These are phyloP conservation scores for Tuber brumale DNA, from an alignment of 495 filamentous ascomycete species.

Conservation along the genomic window DNA sequence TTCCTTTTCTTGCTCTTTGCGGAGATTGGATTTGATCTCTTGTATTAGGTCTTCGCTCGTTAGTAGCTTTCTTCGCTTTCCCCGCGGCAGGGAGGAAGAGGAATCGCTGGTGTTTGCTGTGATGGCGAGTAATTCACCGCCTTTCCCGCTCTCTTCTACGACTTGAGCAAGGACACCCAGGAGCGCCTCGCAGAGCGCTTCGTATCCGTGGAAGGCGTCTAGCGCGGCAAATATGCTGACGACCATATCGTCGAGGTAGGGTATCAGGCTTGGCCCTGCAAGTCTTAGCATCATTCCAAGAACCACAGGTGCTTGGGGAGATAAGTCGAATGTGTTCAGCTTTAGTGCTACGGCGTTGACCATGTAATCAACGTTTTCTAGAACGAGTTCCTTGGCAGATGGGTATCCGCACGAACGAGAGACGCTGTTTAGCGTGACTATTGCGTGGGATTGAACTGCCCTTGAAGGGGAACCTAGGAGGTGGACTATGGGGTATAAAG, in stretches of 20 bases:
- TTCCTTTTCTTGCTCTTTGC: background rate
- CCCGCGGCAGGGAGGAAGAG: background rate
- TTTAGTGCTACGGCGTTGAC: slow-evolving; percentile 85
- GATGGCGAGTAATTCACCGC: slow-evolving; percentile 53
- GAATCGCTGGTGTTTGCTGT: slow-evolving; percentile 31
- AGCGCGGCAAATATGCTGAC: slow-evolving; percentile 83
- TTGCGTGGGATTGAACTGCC: slow-evolving; percentile 70
- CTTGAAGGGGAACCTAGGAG: slow-evolving; percentile 67
- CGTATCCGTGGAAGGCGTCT: slow-evolving; percentile 90
- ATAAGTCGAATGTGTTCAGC: slow-evolving; percentile 84
- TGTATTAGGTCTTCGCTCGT: slow-evolving; percentile 41
- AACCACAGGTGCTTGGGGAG: slow-evolving; percentile 82
- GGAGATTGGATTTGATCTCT: slow-evolving; percentile 32
- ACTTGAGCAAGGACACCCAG: slow-evolving; percentile 75
- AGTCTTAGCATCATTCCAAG: slow-evolving; percentile 90
- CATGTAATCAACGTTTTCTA: slow-evolving; percentile 94
- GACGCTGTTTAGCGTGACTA: slow-evolving; percentile 73
- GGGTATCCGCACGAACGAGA: slow-evolving; percentile 67
- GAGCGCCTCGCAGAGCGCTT: slow-evolving; percentile 72
- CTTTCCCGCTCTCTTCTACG: slow-evolving; percentile 70
- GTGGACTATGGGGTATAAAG: slow-evolving; percentile 81
- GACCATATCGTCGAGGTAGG: slow-evolving; percentile 86
- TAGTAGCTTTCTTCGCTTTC: slow-evolving; percentile 25
- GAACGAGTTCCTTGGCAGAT: slow-evolving; percentile 68
- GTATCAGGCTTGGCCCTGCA: slow-evolving; percentile 71